Evolutionary conservation across 1,284 basidiomycete genomes (phyloP).

Genomic region (Cutaneotrichosporon spelunceum): DNA sequence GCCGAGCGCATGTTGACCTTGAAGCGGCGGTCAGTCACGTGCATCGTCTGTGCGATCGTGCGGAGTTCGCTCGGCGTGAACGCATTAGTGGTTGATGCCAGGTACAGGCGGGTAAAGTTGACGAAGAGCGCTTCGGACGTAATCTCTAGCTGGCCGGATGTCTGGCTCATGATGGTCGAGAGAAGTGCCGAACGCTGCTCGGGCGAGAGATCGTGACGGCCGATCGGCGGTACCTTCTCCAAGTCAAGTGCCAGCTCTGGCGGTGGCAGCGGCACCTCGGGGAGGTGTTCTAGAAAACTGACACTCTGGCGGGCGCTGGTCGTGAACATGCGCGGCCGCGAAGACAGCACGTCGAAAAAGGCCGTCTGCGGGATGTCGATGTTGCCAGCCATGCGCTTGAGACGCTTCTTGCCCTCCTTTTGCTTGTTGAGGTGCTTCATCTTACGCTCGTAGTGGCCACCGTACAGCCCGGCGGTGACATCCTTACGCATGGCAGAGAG

Average conservation of each 20-base stretch:
- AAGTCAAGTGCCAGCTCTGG: not conserved
- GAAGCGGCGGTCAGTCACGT: constrained; percentile 21
- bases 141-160: not conserved
- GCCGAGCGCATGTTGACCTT: constrained; percentile 17
- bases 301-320: constrained; percentile 19
- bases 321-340: constrained; percentile 41
- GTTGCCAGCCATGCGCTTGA: constrained; percentile 75
- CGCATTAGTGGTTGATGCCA: constrained; percentile 27
- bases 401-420: constrained; percentile 80
- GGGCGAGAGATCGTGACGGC: constrained; percentile 16
- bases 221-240: not conserved
- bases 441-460: constrained; percentile 89
- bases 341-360: constrained; percentile 77
- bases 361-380: constrained; percentile 87
- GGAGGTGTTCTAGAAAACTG: constrained; percentile 6
- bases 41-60: constrained; percentile 23
- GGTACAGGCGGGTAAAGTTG: constrained; percentile 32
- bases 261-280: not conserved
- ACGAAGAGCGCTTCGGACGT: constrained; percentile 26
- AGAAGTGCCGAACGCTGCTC: constrained; percentile 19
- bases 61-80: constrained; percentile 34
- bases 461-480: constrained; percentile 90
- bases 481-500: constrained; percentile 85
- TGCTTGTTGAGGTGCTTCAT: constrained; percentile 88
- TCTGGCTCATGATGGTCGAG: constrained; percentile 15